A percentile compares a stretch with the other conserved stretches of the same genome.
phyloP scores from a whole-genome alignment of 306 rosid genomes.

The Pyrus communis region DNA sequence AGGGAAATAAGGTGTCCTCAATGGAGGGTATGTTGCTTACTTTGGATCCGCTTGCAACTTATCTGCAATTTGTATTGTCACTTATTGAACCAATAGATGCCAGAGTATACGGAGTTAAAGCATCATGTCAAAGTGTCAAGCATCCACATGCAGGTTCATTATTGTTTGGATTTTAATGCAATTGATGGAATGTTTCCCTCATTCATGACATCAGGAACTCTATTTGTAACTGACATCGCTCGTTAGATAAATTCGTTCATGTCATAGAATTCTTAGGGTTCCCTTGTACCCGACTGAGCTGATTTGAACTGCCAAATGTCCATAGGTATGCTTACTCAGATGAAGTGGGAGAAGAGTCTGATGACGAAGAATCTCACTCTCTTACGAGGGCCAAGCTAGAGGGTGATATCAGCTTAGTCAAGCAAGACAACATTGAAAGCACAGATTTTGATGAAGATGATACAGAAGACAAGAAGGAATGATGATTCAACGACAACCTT shows the following conservation, averaged over 20 bases:
- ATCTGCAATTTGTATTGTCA: neutral
- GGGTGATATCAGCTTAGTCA: slow-evolving; percentile 56
- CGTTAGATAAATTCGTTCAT: neutral
- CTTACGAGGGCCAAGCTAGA: slow-evolving; percentile 53
- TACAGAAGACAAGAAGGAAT: slow-evolving; percentile 78
- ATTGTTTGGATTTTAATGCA: neutral
- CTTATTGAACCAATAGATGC: neutral
- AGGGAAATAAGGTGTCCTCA: neutral
- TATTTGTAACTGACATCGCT: neutral
- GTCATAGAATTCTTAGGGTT: neutral
- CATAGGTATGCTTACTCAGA: slow-evolving; percentile 90
- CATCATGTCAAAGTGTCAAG: neutral
- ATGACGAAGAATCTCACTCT: slow-evolving; percentile 76
- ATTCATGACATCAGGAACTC: neutral
- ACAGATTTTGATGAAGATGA: slow-evolving; percentile 37
- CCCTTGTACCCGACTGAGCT: neutral
- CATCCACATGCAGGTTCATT: neutral
- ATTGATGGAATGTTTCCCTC: neutral
- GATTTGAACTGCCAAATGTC: slow-evolving; percentile 10
- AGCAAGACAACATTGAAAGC: slow-evolving; percentile 48
- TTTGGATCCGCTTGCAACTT: neutral
- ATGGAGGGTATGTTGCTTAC: neutral
- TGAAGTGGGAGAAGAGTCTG: slow-evolving; percentile 71
- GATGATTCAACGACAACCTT: neutral
- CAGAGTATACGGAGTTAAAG: neutral